Conservation (phyloP, 441 rosid species). For the Pelargonium cotyledonis region DNA sequence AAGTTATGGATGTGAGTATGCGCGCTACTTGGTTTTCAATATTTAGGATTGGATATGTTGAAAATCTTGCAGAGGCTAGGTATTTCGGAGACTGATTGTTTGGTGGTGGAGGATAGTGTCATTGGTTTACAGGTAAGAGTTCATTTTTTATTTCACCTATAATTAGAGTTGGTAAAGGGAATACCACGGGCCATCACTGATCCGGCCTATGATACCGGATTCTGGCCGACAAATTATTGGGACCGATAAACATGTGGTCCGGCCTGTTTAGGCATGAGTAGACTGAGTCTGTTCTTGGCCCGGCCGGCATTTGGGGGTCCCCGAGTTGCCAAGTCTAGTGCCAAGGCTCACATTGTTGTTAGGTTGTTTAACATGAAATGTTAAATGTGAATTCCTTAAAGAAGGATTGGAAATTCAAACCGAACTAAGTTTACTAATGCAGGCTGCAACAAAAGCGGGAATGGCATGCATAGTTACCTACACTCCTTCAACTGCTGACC, state of each 20-base stretch:
- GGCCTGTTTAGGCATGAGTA: too few relatives aligned
- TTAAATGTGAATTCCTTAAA: too few relatives aligned
- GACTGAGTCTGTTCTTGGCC: too few relatives aligned
- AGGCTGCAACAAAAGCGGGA: constrained; percentile 86
- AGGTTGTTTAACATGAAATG: too few relatives aligned
- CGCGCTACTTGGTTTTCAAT: background rate
- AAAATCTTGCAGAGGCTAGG: constrained; percentile 53
- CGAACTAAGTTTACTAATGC: constrained; percentile 9
- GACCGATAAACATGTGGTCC: too few relatives aligned
- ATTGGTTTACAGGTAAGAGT: constrained; percentile 65
- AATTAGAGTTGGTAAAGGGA: background rate
- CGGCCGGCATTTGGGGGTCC: too few relatives aligned
- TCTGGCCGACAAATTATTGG: too few relatives aligned
- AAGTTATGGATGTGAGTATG: background rate
- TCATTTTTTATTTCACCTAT: constrained; percentile 2
- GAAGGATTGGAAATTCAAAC: too few relatives aligned
- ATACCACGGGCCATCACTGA: background rate
- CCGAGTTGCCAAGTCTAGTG: too few relatives aligned
- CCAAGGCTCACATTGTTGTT: too few relatives aligned
- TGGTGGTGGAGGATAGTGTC: constrained; percentile 90
- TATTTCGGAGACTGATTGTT: constrained; percentile 62
- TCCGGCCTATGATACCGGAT: too few relatives aligned
- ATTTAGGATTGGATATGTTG: constrained; percentile 6
- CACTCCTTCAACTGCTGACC: constrained; percentile 81
- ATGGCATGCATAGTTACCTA: constrained; percentile 78